Conservation (phyloP, 148 eudicot genomes). For the Amaranthus cruentus region DNA sequence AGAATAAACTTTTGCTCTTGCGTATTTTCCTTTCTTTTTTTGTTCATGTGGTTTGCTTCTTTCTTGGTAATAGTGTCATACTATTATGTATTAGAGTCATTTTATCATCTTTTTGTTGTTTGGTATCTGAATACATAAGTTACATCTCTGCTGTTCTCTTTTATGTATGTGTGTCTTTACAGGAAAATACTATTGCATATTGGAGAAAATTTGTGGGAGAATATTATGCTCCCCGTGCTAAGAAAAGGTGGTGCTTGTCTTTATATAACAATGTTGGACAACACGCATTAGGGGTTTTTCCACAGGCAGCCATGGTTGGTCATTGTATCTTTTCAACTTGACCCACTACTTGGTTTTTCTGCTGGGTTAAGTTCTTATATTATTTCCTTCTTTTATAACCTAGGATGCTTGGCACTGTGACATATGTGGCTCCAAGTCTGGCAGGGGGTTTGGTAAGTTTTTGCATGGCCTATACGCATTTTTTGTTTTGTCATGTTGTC, state of each 20-base stretch:
- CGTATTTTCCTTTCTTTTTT: background rate
- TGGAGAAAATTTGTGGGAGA: conserved; percentile 96
- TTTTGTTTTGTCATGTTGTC: background rate
- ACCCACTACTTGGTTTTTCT: background rate
- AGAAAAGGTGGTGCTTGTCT: conserved; percentile 96
- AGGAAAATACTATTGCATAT: conserved; percentile 84
- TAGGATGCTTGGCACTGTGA: conserved; percentile 99
- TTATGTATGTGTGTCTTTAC: conserved; percentile 13
- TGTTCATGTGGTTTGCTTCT: background rate
- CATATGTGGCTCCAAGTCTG: conserved; percentile 91
- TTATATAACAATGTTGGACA: conserved; percentile 82
- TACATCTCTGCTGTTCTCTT: conserved; percentile 5
- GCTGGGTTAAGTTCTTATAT: conserved; percentile 6
- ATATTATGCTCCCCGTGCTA: conserved; percentile 89
- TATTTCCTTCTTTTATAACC: conserved; percentile 13
- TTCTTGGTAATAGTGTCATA: background rate
- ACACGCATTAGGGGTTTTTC: conserved; percentile 86
- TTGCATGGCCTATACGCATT: background rate
- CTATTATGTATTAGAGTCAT: background rate
- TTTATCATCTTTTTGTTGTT: background rate
- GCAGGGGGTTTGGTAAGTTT: conserved; percentile 89
- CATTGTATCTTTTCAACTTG: background rate
- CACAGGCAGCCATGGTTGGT: conserved; percentile 78
- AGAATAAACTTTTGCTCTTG: too few species aligned
- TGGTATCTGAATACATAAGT: background rate